These are phyloP conservation scores for Lodderomyces theae DNA, from an alignment of 1,139 yeast genomes.

Conservation along the genomic window DNA sequence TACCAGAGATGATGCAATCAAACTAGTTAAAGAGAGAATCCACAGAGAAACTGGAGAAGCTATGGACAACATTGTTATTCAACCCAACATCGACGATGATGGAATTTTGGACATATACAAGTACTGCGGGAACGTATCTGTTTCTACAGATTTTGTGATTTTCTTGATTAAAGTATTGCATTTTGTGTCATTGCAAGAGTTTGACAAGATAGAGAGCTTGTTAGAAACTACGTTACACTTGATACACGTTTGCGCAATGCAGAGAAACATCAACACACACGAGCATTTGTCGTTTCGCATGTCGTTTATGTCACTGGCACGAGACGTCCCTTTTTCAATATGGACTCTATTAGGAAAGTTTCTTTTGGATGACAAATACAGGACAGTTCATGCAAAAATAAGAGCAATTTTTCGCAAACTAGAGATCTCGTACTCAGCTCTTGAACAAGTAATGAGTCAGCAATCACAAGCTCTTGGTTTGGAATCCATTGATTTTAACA, in stretches of 20 bases:
- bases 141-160: conserved; percentile 49
- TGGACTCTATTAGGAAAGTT: conserved; percentile 39
- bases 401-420: conserved; percentile 50
- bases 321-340: neutral
- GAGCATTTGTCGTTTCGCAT: conserved; percentile 35
- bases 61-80: conserved; percentile 45
- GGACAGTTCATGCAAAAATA: conserved; percentile 48
- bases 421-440: conserved; percentile 23
- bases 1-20: conserved; percentile 70
- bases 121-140: conserved; percentile 43
- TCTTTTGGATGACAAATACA: conserved; percentile 38
- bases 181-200: conserved; percentile 38
- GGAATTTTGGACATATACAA: conserved; percentile 34
- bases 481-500: conserved; percentile 9
- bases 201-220: conserved; percentile 51
- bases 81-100: conserved; percentile 37
- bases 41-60: conserved; percentile 33
- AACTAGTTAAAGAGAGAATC: conserved; percentile 49
- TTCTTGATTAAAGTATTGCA: conserved; percentile 50
- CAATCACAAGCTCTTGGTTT: conserved; percentile 24
- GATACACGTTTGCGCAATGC: conserved; percentile 53
- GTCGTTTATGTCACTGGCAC: conserved; percentile 7
- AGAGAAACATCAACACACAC: conserved; percentile 26
- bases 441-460: conserved; percentile 20
- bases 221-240: conserved; percentile 64